Evolutionary conservation across 257 asterid species (phyloP).

Genomic region (Phtheirospermum japonicum): DNA sequence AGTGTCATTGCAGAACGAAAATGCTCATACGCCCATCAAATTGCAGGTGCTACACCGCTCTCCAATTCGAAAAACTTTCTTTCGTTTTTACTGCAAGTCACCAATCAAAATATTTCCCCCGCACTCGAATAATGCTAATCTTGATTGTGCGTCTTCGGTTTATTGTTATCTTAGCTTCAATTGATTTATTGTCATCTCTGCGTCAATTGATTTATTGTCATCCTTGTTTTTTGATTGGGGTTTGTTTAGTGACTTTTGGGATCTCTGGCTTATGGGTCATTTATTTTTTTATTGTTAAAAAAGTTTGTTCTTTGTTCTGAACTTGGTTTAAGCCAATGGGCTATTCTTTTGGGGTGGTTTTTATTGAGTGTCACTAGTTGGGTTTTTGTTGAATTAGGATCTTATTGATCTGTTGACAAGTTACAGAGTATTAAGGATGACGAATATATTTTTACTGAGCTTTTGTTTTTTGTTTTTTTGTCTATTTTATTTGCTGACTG

Average conservation of each 20-base stretch:
- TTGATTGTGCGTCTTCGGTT: not conserved
- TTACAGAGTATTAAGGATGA: conserved; percentile 9
- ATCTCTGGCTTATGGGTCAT: not conserved
- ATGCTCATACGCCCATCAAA: conserved; percentile 19
- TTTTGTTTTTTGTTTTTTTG: not conserved
- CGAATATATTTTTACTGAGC: not conserved
- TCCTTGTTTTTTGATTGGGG: not conserved
- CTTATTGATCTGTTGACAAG: not conserved
- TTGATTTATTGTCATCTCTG: not conserved
- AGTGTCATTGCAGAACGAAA: conserved; percentile 29
- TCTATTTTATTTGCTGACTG: conserved; percentile 22
- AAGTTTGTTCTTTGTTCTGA: not conserved
- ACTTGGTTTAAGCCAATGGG: not conserved
- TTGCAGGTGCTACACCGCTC: conserved; percentile 25
- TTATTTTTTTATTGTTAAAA: not conserved
- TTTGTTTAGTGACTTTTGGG: not conserved
- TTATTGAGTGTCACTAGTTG: not conserved
- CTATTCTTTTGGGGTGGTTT: not conserved
- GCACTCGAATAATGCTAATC: conserved; percentile 5
- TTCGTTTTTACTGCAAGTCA: not conserved
- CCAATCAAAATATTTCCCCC: conserved; percentile 7
- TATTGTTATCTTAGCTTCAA: not conserved
- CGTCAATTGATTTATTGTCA: conserved; percentile 2
- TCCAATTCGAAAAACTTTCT: not conserved
- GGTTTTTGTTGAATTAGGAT: not conserved